phyloP scores from a whole-genome alignment of 352 stramenopile species.

The Halophytophthora polymorphica region DNA sequence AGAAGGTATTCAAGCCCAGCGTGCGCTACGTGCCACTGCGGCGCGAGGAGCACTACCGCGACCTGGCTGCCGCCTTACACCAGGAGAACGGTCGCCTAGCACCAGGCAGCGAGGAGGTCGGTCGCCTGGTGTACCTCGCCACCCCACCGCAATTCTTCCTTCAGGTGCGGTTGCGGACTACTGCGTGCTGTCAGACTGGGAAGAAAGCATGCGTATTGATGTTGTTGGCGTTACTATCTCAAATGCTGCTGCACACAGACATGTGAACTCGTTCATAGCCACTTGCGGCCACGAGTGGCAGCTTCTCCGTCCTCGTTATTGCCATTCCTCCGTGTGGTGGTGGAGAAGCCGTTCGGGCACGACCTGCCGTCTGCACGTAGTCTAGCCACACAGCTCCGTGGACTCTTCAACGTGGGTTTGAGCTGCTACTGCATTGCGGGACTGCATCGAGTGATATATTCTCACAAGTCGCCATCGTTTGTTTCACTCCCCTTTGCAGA shows the following conservation, averaged over 20 bases:
- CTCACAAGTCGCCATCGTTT: not conserved
- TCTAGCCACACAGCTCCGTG: slow-evolving; percentile 38
- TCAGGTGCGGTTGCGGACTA: slow-evolving; percentile 22
- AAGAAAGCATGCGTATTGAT: slow-evolving; percentile 1
- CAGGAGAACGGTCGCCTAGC: slow-evolving; percentile 4
- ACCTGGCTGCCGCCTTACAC: slow-evolving; percentile 14
- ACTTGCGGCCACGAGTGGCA: slow-evolving; percentile 20
- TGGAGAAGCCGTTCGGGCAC: slow-evolving; percentile 80
- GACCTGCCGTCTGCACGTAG: slow-evolving; percentile 46
- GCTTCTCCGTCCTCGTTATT: not conserved
- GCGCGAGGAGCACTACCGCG: slow-evolving; percentile 27
- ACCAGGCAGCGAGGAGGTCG: slow-evolving; percentile 18
- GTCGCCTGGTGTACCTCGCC: slow-evolving; percentile 74
- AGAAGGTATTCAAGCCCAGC: slow-evolving; percentile 37
- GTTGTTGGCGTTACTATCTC: not conserved
- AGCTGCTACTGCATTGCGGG: not conserved
- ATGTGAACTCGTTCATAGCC: slow-evolving; percentile 26
- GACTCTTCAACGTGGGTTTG: slow-evolving; percentile 30
- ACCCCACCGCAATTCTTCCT: slow-evolving; percentile 70
- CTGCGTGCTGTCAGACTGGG: slow-evolving; percentile 2
- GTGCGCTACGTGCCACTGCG: slow-evolving; percentile 47
- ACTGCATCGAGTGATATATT: not conserved
- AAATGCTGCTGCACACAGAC: too few species aligned
- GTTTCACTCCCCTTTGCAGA: slow-evolving; percentile 14
- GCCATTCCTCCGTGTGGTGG: slow-evolving; percentile 63